These are phyloP conservation scores for Kodamaea kaohsiungensis DNA, from an alignment of 805 yeast species.

Conservation along the genomic window DNA sequence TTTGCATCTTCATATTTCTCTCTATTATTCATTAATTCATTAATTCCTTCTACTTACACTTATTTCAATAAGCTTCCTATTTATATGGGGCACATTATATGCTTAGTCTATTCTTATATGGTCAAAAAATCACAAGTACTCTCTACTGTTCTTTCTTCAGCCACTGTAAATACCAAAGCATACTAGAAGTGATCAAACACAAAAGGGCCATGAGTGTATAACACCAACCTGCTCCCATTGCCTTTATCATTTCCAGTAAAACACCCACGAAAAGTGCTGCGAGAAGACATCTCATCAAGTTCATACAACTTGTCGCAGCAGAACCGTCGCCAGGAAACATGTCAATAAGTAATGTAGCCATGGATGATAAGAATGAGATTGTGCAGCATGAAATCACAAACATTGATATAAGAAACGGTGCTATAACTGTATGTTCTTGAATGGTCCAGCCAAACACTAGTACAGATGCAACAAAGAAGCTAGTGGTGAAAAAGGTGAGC, in stretches of 20 bases:
- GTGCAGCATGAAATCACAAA: constrained; percentile 60
- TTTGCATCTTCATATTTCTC: too few species aligned
- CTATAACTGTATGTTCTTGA: constrained; percentile 44
- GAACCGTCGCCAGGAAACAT: constrained; percentile 70
- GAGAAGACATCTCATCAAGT: constrained; percentile 69
- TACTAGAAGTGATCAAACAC: constrained; percentile 18
- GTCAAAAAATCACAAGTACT: constrained; percentile 1
- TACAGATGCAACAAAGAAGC: constrained; percentile 41
- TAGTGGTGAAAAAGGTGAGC: constrained; percentile 41
- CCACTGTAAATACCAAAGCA: constrained; percentile 10
- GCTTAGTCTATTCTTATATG: not conserved
- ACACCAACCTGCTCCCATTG: constrained; percentile 72
- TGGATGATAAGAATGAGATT: constrained; percentile 56
- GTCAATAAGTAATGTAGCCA: constrained; percentile 74
- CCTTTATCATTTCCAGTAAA: constrained; percentile 55
- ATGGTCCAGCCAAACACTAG: constrained; percentile 77
- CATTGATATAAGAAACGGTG: constrained; percentile 59
- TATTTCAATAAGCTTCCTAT: too few species aligned
- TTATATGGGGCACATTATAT: too few species aligned
- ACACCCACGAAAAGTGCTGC: constrained; percentile 74
- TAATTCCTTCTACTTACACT: not conserved
- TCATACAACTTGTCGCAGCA: constrained; percentile 71
- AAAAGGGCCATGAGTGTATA: constrained; percentile 69
- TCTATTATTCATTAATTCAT: not conserved
- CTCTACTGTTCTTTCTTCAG: constrained; percentile 3